These are phyloP conservation scores for Dactylonectria estremocensis DNA, from an alignment of 2,329 filamentous ascomycete genomes.

Conservation along the genomic window DNA sequence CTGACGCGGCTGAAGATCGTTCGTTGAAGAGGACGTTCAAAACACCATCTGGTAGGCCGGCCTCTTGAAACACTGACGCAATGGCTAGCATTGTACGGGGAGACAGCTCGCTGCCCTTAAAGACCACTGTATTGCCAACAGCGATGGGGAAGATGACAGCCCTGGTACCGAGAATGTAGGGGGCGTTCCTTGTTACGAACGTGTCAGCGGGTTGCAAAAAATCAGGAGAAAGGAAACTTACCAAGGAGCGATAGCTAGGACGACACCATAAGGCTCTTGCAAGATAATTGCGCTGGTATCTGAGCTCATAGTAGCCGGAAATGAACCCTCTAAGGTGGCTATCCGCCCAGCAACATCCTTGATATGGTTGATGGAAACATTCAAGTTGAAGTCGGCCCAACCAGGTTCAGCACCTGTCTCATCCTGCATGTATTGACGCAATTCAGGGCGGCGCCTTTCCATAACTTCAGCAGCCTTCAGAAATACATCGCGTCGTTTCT, in stretches of 20 bases:
- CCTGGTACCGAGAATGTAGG: constrained; percentile 68
- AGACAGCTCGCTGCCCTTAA: constrained; percentile 80
- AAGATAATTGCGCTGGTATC: constrained; percentile 71
- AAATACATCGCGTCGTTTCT: constrained; percentile 77
- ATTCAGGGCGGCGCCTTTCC: constrained; percentile 71
- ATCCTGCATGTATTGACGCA: constrained; percentile 70
- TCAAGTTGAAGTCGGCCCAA: constrained; percentile 61
- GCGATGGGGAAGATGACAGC: constrained; percentile 77
- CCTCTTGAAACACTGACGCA: constrained; percentile 76
- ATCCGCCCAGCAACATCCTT: constrained; percentile 62
- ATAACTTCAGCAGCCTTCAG: constrained; percentile 78
- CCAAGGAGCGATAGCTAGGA: constrained; percentile 87
- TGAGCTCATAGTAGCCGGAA: constrained; percentile 53
- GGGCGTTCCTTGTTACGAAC: constrained; percentile 65
- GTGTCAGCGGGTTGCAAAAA: constrained; percentile 4
- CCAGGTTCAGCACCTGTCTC: constrained; percentile 60
- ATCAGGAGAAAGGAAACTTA: constrained; percentile 55
- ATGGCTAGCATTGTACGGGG: constrained; percentile 77
- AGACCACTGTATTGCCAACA: constrained; percentile 81
- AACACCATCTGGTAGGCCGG: constrained; percentile 82
- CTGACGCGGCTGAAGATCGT: constrained; percentile 74
- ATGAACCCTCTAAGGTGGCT: constrained; percentile 54
- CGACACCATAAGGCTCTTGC: constrained; percentile 84
- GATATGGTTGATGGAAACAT: constrained; percentile 55
- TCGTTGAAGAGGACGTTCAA: constrained; percentile 80